Percentiles rank a stretch among this genome's conserved stretches.
Evolutionary conservation across 2,329 filamentous ascomycete species (phyloP).

Genomic region (Septoria petroselini): DNA sequence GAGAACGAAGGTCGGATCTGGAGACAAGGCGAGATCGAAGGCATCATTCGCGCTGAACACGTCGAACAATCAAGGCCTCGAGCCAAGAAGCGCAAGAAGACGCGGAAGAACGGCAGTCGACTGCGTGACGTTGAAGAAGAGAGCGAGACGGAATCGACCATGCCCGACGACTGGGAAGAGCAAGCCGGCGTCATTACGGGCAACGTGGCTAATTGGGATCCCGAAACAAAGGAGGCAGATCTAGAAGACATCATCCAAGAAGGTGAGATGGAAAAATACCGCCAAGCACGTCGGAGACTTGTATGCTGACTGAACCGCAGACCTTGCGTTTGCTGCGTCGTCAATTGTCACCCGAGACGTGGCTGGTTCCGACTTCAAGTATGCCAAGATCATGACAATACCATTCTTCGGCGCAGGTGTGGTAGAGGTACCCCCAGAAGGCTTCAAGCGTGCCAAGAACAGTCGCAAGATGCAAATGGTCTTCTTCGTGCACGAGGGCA

Average conservation of each 20-base stretch:
- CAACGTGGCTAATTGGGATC: slow-evolving; percentile 58
- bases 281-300: slow-evolving; percentile 6
- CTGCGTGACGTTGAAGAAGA: slow-evolving; percentile 40
- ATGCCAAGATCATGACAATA: slow-evolving; percentile 79
- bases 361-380: slow-evolving; percentile 70
- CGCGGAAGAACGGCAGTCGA: slow-evolving; percentile 36
- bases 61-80: slow-evolving; percentile 40
- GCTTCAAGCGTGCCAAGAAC: slow-evolving; percentile 87
- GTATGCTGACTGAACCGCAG: slow-evolving; percentile 39
- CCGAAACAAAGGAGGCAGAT: slow-evolving; percentile 31
- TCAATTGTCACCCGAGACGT: slow-evolving; percentile 59
- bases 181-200: slow-evolving; percentile 63
- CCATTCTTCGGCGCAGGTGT: slow-evolving; percentile 88
- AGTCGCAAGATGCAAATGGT: slow-evolving; percentile 94
- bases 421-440: slow-evolving; percentile 79
- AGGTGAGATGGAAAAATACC: slow-evolving; percentile 34
- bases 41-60: slow-evolving; percentile 72
- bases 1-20: slow-evolving; percentile 75
- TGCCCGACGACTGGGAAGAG: slow-evolving; percentile 66
- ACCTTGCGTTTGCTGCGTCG: slow-evolving; percentile 58
- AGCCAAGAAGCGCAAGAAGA: slow-evolving; percentile 34
- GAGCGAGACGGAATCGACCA: slow-evolving; percentile 53
- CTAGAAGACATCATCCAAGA: slow-evolving; percentile 42
- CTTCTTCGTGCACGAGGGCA: slow-evolving; percentile 84
- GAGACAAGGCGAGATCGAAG: slow-evolving; percentile 66